Percentiles rank a stretch among this genome's conserved stretches.
Conservation (phyloP, 1,139 yeast genomes). For the Zygotorulaspora mrakii region DNA sequence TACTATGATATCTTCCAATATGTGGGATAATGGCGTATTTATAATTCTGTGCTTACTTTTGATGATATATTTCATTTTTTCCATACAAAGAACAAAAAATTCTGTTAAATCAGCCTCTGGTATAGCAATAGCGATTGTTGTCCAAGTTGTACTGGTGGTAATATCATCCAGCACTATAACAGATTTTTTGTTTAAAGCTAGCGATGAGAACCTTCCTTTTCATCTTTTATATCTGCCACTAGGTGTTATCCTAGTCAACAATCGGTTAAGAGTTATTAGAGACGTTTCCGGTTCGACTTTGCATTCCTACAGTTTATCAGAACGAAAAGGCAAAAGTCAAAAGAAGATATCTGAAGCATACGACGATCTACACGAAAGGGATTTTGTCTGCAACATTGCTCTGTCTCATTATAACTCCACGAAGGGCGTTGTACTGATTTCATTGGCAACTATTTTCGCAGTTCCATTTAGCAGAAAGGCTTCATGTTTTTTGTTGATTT, state of each 20-base stretch:
- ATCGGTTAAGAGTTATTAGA: slow-evolving; percentile 43
- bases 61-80: slow-evolving; percentile 41
- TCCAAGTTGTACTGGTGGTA: slow-evolving; percentile 47
- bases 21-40: slow-evolving; percentile 31
- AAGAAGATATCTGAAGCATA: slow-evolving; percentile 1
- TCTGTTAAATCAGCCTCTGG: slow-evolving; percentile 60
- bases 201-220: slow-evolving; percentile 40
- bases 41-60: slow-evolving; percentile 35
- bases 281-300: slow-evolving; percentile 38
- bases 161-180: slow-evolving; percentile 52
- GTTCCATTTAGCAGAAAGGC: slow-evolving; percentile 39
- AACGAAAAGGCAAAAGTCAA: neutral
- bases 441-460: slow-evolving; percentile 28
- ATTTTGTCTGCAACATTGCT: slow-evolving; percentile 25
- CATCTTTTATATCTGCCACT: slow-evolving; percentile 43
- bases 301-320: slow-evolving; percentile 18
- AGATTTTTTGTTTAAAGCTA: slow-evolving; percentile 36
- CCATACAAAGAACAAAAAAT: slow-evolving; percentile 48
- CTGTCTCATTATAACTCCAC: slow-evolving; percentile 10
- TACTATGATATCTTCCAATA: slow-evolving; percentile 15
- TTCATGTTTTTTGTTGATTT: slow-evolving; percentile 42
- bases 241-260: slow-evolving; percentile 44
- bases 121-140: slow-evolving; percentile 55
- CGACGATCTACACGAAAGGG: slow-evolving; percentile 18
- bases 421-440: slow-evolving; percentile 5